These are phyloP conservation scores for Helianthus tuberosus DNA, from an alignment of 129 eudicot species.

Conservation along the genomic window DNA sequence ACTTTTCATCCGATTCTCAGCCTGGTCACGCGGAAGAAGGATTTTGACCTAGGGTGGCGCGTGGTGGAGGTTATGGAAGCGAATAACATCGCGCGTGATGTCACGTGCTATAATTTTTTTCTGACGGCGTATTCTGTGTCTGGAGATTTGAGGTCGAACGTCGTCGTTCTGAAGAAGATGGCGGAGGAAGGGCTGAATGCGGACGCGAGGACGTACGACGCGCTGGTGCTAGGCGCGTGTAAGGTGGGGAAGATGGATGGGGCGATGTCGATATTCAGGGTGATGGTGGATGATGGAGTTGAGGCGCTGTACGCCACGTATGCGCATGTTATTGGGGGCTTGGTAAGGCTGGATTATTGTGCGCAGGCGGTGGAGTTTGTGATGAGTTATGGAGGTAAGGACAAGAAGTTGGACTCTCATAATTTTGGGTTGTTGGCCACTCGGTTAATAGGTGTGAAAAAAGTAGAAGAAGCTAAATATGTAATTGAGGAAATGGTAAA, in stretches of 20 bases:
- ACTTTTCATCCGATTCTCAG: constrained; percentile 61
- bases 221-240: constrained; percentile 78
- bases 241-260: constrained; percentile 62
- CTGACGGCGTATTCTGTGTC: constrained; percentile 45
- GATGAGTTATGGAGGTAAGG: constrained; percentile 52
- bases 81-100: constrained; percentile 40
- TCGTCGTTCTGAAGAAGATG: constrained; percentile 46
- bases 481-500: constrained; percentile 59
- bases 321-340: constrained; percentile 51
- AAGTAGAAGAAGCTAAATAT: constrained; percentile 42
- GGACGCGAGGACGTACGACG: constrained; percentile 66
- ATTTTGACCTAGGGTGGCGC: constrained; percentile 40
- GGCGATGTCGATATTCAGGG: constrained; percentile 49
- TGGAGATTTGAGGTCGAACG: constrained; percentile 45
- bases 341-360: constrained; percentile 43
- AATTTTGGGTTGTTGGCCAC: constrained; percentile 52
- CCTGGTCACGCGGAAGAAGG: constrained; percentile 36
- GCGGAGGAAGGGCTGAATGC: constrained; percentile 50
- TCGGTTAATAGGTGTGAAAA: constrained; percentile 40
- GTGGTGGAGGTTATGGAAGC: constrained; percentile 50
- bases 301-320: constrained; percentile 48
- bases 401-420: constrained; percentile 45
- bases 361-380: constrained; percentile 72
- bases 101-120: constrained; percentile 46
- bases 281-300: constrained; percentile 53